Base-by-base conservation (phyloP, 768 basidiomycete species). In the Suillus alpinus region DNA sequence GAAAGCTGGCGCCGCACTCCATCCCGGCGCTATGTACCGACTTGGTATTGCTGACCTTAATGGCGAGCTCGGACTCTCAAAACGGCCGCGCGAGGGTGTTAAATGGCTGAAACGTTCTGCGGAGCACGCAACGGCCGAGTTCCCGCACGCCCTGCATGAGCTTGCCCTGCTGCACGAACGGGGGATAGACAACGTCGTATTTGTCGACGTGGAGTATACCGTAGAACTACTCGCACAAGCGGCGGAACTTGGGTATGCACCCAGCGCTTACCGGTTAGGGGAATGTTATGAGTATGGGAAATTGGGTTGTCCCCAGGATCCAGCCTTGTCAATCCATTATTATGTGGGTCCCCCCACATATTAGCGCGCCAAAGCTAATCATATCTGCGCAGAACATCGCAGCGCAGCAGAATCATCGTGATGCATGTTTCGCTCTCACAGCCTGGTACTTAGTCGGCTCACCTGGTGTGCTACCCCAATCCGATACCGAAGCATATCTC, bases 271-370 rank as follows among this genome's bases (percentile, higher is more conserved):
- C 77, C 87, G 94, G 62, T 77, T 98, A 59, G 97, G 97, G 29
- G 96, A 98, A 76, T 98, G 95, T 74, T 99, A 99, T 73, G 97
- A 99, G 79, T 99, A 98, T 73, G 97, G 97, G 39, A 95, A 93
- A 80, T 90, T 98, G 86, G 95, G 95, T 9, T 98, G 97, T 69
- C 97, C 97, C 18, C 92, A 95, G 71, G 97, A 99, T 72, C 86
- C 95, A 1, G 97, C 97, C 32, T 80, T 99, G 59, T 96, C 94
- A 50, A 99, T 99, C 67, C 97, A 99, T 76, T 98, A 98, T 75
- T 98, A 99, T 74, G 95, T 96, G 75, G 72, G 91, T 83, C n/a
- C n/a, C 59, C 23, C 55, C n/a, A 41, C n/a, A 8, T 40, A 16
- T 40, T 47, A 13, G 36, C 36, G 44, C 36, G 29, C 40, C 47